Base-by-base conservation (phyloP, 140 eudicot species). In the Cichorium intybus region DNA sequence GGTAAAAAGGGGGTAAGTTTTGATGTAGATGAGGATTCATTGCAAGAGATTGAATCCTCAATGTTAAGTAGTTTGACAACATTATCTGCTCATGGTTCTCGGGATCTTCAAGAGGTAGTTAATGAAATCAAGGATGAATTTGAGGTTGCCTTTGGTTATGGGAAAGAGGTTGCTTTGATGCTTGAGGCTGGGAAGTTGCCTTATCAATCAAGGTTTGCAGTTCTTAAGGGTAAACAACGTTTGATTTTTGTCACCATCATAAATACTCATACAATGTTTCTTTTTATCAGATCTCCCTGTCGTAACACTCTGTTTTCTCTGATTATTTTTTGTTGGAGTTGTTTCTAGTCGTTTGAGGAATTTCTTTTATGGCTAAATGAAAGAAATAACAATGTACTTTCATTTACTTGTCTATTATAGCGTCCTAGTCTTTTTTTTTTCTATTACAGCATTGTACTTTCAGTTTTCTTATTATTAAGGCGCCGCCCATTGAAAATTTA, bases 181-280 rank as follows among this genome's bases (percentile, higher is more conserved):
- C 97, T 93, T 34, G 99, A 93, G 74, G 95, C 87, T 24, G 99
- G 95, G 49, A 93, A 73, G 75, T 41, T 83, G 62, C 99, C 99
- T 37, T 93, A 93, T 62, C 89, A 76, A 74, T 78, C 95, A 20
- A 78, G 73, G 81, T 56, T 82, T 64, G 66, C 88, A 39, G 73
- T 71, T 54, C 79, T 85, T 33, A 88, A 84, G 84, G 99, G 99
- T 93, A 70, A 68, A 34, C 7, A 54, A 47, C 23, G 52, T 60
- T 60, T 61, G 57, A 26, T 43, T 60, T 63, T 48, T 55, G 7
- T 71, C 41, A 50, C 35, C 24, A 10, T 66, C 10, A 55, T 80
- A 58, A 56, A 27, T 64, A 21, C 5, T 50, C 20, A 53, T 53
- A 17, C 34, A 56, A 27, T 58, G 45, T 72, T 73, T 54, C 12